Percentiles rank a stretch among this genome's conserved stretches.
Evolutionary conservation across 164 flowering plant species (phyloP).

Genomic region (Saururus chinensis): DNA sequence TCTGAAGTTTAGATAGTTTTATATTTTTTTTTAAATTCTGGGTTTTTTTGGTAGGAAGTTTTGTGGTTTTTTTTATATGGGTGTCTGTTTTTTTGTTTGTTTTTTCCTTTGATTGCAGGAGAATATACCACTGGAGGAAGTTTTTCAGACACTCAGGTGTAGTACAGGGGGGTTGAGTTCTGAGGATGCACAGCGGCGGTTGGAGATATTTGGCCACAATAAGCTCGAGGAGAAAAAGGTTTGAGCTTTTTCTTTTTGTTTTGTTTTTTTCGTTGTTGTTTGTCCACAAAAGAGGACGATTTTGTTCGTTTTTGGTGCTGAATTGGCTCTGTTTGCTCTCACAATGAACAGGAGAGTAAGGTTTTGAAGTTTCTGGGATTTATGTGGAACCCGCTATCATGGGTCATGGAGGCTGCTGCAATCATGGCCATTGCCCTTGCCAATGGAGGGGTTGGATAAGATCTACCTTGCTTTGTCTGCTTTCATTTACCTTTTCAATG

Average conservation of each 20-base stretch:
- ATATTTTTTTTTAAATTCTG: neutral
- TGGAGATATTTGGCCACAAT: conserved; percentile 52
- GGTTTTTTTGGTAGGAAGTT: neutral
- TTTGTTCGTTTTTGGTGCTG: conserved; percentile 4
- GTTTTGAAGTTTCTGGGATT: conserved; percentile 80
- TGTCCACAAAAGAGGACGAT: neutral
- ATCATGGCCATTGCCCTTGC: conserved; percentile 93
- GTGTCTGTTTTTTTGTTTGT: too few relatives aligned
- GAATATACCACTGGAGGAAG: conserved; percentile 72
- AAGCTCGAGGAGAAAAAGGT: conserved; percentile 83
- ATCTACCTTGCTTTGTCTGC: neutral
- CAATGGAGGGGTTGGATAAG: conserved; percentile 71
- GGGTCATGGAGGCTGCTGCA: conserved; percentile 99
- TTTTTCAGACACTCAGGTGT: conserved; percentile 64
- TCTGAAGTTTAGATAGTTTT: neutral
- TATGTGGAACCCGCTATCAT: conserved; percentile 95
- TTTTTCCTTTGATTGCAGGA: conserved; percentile 22
- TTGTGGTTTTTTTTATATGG: neutral
- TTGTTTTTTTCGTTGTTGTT: neutral
- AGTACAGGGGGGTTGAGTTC: conserved; percentile 44
- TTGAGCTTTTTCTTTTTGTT: neutral
- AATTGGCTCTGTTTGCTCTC: neutral
- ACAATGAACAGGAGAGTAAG: conserved; percentile 61
- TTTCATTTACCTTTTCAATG: neutral
- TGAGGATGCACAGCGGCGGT: conserved; percentile 47